phyloP scores from a whole-genome alignment of 176 grass and related monocot genomes.

The Melocanna baccifera region DNA sequence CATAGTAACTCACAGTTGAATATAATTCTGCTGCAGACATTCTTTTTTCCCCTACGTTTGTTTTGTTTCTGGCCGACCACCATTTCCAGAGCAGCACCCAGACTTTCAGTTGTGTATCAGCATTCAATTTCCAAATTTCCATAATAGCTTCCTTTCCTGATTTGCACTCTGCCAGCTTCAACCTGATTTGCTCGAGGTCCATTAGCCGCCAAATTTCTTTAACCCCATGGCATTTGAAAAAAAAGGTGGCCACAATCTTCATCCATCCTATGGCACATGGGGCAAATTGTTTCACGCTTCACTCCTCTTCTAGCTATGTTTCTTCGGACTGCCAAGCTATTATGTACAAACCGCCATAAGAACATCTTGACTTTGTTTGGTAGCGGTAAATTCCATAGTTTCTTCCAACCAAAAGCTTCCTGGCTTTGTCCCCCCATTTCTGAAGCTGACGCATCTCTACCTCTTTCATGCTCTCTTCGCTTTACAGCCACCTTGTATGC shows the following conservation, averaged over 20 bases:
- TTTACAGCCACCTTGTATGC: neutral
- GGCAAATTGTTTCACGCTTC: fast-evolving
- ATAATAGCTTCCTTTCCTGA: neutral
- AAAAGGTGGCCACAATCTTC: neutral
- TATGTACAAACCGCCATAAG: neutral
- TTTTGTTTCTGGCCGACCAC: neutral
- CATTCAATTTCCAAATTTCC: fast-evolving
- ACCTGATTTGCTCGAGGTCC: neutral
- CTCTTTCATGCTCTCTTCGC: fast-evolving
- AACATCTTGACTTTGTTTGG: neutral
- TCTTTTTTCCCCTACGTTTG: neutral
- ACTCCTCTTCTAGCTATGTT: neutral
- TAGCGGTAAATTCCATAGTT: fast-evolving
- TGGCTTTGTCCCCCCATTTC: no score
- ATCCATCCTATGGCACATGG: neutral
- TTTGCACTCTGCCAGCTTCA: fast-evolving
- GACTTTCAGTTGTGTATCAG: neutral
- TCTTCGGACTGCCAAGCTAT: neutral
- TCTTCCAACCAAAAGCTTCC: fast-evolving
- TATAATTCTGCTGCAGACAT: neutral
- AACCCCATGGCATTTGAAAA: neutral
- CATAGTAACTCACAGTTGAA: neutral
- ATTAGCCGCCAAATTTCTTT: neutral
- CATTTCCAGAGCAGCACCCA: neutral
- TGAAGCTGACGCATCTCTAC: neutral